A percentile compares a stretch with the other conserved stretches of the same genome.
These are phyloP conservation scores for Scytalidium sp. DNA, from an alignment of 2,329 filamentous ascomycete genomes.

Conservation along the genomic window DNA sequence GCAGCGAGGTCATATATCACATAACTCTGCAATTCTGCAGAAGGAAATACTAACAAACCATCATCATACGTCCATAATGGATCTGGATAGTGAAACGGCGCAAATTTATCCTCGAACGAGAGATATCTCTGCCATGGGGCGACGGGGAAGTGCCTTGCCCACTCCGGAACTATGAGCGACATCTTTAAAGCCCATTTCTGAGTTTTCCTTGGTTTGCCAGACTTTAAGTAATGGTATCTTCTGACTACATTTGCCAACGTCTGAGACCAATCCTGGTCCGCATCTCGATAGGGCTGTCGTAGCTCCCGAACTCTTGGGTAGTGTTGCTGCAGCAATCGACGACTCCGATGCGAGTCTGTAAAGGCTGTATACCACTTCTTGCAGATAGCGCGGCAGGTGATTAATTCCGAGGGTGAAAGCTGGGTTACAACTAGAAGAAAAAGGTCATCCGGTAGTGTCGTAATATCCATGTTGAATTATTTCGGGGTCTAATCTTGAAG, in stretches of 20 bases:
- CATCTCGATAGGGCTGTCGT: slow-evolving; percentile 25
- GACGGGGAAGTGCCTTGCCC: slow-evolving; percentile 32
- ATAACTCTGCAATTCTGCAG: slow-evolving; percentile 28
- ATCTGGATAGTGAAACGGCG: slow-evolving; percentile 43
- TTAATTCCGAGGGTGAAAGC: slow-evolving; percentile 46
- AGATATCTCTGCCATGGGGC: slow-evolving; percentile 44
- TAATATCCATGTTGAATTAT: slow-evolving; percentile 34
- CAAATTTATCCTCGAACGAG: slow-evolving; percentile 35
- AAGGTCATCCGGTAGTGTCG: slow-evolving; percentile 52
- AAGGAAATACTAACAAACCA: slow-evolving; percentile 53
- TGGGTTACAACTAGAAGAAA: slow-evolving; percentile 51
- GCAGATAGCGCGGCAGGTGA: slow-evolving; percentile 51
- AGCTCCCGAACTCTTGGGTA: slow-evolving; percentile 54
- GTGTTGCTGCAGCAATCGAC: slow-evolving; percentile 44
- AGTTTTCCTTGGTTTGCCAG: slow-evolving; percentile 42
- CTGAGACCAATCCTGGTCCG: slow-evolving; percentile 32
- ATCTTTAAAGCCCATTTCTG: slow-evolving; percentile 41
- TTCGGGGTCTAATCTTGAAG: too few species aligned
- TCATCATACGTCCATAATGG: slow-evolving; percentile 52
- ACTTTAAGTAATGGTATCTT: slow-evolving; percentile 51
- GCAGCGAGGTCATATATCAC: slow-evolving; percentile 49
- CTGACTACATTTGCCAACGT: slow-evolving; percentile 48
- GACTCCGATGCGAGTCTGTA: slow-evolving; percentile 41
- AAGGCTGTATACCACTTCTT: slow-evolving; percentile 47
- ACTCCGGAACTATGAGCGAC: slow-evolving; percentile 24